Base-by-base conservation (phyloP, 352 stramenopile species). In the Phytopythium sindhum region DNA sequence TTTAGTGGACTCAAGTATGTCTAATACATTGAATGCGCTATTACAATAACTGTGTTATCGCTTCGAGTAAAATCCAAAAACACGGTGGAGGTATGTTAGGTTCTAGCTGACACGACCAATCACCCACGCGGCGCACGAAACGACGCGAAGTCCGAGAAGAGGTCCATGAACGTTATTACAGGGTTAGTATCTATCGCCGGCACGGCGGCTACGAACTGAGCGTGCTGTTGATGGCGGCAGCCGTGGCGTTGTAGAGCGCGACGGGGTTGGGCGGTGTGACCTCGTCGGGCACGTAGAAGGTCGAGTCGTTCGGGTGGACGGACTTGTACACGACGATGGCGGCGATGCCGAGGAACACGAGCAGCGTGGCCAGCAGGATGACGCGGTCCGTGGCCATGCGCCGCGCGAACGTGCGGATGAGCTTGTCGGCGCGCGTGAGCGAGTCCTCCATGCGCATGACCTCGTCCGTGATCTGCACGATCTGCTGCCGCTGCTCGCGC, bases 361-460 rank as follows among this genome's bases (percentile, higher is more conserved):
- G 73, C 29, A 96, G 86, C 26, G 84, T 78, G 54, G 92, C 84
- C 41, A 93, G 70, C 52, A 94, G 63, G 58, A 96, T 93, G 48
- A 96, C 72, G 64, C 82, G 79, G 57, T 96, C 82, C 19, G 87
- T 94, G 15, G 85, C 86, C 85, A 94, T 94, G 23, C 87, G 79
- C 21, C 87, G 73, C 21, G 83, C 83, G 48, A 96, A 93, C 14
- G 84, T 86, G 26, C 84, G 80, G 31, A 96, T 90, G 24, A 94
- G 81, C 61, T 84, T 88, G 70, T 94, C 85, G 33, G 87, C 87
- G n/a, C 85, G 85, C 63, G 79, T 68, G 5, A 96, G 62, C 42
- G 72, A 84, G 69, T 93, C 84, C 37, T 96, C 87, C 64, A 94
- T 93, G 52, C 83, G 81, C 87, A 93, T 93, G 28, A 96, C 87